phyloP scores from a whole-genome alignment of 495 filamentous ascomycete genomes.

The Baudoinia panamericana region DNA sequence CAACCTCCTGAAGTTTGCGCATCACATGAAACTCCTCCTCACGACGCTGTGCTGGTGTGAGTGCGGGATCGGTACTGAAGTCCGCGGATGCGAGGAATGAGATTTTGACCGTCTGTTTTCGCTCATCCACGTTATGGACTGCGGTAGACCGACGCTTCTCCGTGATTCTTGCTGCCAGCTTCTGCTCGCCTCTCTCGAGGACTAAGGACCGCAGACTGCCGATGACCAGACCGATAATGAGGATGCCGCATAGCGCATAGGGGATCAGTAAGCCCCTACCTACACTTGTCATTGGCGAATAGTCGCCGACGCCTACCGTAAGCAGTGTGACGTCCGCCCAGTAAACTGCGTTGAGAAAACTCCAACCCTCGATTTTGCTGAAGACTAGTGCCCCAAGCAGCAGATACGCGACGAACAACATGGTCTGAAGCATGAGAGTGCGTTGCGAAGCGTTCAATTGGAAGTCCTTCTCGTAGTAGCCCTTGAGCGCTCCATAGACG shows the following conservation, averaged over 20 bases:
- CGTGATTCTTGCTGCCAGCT: slow-evolving; percentile 53
- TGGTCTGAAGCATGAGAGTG: slow-evolving; percentile 81
- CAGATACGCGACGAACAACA: slow-evolving; percentile 62
- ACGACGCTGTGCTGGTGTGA: slow-evolving; percentile 44
- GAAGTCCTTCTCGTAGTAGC: slow-evolving; percentile 57
- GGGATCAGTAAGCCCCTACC: slow-evolving; percentile 63
- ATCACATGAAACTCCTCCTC: slow-evolving; percentile 71
- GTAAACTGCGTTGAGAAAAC: slow-evolving; percentile 65
- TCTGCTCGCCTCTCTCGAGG: slow-evolving; percentile 59
- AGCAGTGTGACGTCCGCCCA: slow-evolving; percentile 77
- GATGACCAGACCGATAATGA: slow-evolving; percentile 67
- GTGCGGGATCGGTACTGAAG: slow-evolving; percentile 22
- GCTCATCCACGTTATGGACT: slow-evolving; percentile 39
- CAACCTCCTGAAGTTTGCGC: slow-evolving; percentile 47
- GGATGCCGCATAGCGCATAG: slow-evolving; percentile 66
- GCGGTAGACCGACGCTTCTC: slow-evolving; percentile 52
- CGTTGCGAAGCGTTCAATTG: slow-evolving; percentile 59
- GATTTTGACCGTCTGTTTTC: slow-evolving; percentile 38
- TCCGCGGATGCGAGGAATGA: slow-evolving; percentile 32
- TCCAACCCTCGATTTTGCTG: slow-evolving; percentile 60
- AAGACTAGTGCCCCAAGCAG: slow-evolving; percentile 62
- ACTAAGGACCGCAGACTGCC: slow-evolving; percentile 70
- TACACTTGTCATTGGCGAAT: slow-evolving; percentile 45
- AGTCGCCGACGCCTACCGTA: slow-evolving; percentile 63
- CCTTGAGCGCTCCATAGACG: slow-evolving; percentile 47